These are phyloP conservation scores for Saturnispora quitensis DNA, from an alignment of 805 yeast genomes.

Conservation along the genomic window DNA sequence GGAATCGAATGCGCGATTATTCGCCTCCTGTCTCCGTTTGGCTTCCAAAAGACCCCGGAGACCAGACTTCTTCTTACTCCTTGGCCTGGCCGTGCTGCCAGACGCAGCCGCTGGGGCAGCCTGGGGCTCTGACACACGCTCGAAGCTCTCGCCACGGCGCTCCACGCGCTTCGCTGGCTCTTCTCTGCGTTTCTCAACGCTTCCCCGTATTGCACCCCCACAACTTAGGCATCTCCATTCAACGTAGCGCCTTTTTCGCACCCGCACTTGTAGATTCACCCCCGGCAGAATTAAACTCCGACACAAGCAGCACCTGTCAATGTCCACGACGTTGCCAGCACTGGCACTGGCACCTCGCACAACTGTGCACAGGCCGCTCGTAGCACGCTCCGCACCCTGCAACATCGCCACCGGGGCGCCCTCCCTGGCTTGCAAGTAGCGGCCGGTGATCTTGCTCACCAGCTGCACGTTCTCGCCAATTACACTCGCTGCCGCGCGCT, in stretches of 20 bases:
- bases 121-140: too few relatives aligned
- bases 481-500: not conserved
- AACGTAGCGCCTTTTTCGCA: not conserved
- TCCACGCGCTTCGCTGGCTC: not conserved
- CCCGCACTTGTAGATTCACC: conserved; percentile 12
- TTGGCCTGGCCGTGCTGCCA: not conserved
- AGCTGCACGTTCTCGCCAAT: not conserved
- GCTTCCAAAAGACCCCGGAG: conserved; percentile 2
- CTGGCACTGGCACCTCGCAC: not conserved
- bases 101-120: too few relatives aligned
- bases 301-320: conserved; percentile 8
- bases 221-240: conserved; percentile 4
- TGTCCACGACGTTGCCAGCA: not conserved
- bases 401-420: not conserved
- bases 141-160: too few relatives aligned
- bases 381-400: not conserved
- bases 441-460: not conserved
- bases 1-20: conserved; percentile 6
- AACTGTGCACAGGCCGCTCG: not conserved
- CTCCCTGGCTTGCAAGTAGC: not conserved
- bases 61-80: not conserved
- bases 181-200: not conserved
- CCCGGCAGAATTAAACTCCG: conserved; percentile 12
- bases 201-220: conserved; percentile 5
- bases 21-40: conserved; percentile 1